Percentiles rank a stretch among this genome's conserved stretches.
Evolutionary conservation across 208 protist genomes (phyloP).

Genomic region (Angomonas desouzai): DNA sequence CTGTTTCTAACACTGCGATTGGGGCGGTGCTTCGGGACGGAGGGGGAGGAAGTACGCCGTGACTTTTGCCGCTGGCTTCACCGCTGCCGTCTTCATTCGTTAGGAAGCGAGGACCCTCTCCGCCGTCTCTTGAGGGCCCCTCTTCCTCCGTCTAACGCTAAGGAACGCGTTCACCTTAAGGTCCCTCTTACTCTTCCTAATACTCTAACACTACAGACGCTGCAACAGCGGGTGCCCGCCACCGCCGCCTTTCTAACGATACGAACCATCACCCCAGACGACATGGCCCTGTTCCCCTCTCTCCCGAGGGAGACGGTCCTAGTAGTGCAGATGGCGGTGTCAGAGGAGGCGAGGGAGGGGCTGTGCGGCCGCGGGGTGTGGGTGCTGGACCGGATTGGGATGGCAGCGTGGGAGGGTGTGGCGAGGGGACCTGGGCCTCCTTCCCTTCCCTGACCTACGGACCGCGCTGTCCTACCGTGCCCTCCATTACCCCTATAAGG

Average conservation of each 20-base stretch:
- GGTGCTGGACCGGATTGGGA: background rate
- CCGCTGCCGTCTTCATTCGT: background rate
- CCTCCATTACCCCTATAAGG: background rate
- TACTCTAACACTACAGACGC: background rate
- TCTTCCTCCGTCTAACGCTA: background rate
- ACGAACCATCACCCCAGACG: background rate
- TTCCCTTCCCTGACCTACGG: background rate
- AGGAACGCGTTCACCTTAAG: background rate
- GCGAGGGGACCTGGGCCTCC: background rate
- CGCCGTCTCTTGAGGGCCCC: background rate
- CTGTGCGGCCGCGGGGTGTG: background rate
- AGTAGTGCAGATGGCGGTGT: background rate
- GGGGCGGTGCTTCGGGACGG: background rate
- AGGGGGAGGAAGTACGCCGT: background rate
- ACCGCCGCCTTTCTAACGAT: background rate
- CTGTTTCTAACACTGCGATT: background rate
- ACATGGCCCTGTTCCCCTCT: too few species aligned
- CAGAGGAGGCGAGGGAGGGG: background rate
- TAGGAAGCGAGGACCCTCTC: background rate
- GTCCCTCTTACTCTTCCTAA: background rate
- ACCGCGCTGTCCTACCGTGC: background rate
- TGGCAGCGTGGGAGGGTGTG: background rate
- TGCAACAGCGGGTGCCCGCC: background rate
- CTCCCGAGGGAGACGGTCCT: background rate
- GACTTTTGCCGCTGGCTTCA: background rate